A percentile compares a stretch with the other conserved stretches of the same genome.
Evolutionary conservation across 805 yeast genomes (phyloP).

Genomic region (Pichia rugopelliculosa): DNA sequence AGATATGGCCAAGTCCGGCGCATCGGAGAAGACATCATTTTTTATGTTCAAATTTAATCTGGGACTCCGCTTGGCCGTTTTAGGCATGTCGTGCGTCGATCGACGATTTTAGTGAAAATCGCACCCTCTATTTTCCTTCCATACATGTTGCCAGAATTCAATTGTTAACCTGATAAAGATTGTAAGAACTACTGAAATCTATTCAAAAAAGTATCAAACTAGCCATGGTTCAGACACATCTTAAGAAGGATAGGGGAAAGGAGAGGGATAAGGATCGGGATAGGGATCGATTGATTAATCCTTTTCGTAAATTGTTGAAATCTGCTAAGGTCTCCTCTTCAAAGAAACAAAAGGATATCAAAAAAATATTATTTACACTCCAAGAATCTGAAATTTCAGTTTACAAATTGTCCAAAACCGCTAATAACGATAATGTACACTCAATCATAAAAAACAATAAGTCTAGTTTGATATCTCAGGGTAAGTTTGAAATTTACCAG

Average conservation of each 20-base stretch:
- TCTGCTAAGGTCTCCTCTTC: not conserved
- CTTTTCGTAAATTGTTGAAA: not conserved
- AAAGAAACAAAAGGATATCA: not conserved
- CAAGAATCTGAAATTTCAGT: conserved; percentile 12
- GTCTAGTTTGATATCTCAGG: conserved; percentile 44
- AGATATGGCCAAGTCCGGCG: conserved; percentile 10
- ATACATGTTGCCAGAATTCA: too few species aligned
- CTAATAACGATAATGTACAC: not conserved
- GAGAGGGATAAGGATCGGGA: not conserved
- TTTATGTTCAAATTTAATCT: too few species aligned
- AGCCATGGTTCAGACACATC: not conserved
- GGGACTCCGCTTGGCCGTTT: not conserved
- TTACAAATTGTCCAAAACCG: conserved; percentile 4
- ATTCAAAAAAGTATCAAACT: not conserved
- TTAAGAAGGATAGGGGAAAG: not conserved
- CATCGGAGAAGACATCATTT: conserved; percentile 9
- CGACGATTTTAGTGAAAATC: not conserved
- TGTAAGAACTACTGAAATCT: too few species aligned
- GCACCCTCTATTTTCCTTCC: too few species aligned
- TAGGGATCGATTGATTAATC: conserved; percentile 4
- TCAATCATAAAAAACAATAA: conserved; percentile 1
- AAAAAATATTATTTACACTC: conserved; percentile 3
- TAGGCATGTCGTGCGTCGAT: not conserved
- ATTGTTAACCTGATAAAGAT: too few species aligned
- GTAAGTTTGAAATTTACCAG: conserved; percentile 52